Conservation (phyloP, 805 yeast genomes). For the Kuraishia borneana region DNA sequence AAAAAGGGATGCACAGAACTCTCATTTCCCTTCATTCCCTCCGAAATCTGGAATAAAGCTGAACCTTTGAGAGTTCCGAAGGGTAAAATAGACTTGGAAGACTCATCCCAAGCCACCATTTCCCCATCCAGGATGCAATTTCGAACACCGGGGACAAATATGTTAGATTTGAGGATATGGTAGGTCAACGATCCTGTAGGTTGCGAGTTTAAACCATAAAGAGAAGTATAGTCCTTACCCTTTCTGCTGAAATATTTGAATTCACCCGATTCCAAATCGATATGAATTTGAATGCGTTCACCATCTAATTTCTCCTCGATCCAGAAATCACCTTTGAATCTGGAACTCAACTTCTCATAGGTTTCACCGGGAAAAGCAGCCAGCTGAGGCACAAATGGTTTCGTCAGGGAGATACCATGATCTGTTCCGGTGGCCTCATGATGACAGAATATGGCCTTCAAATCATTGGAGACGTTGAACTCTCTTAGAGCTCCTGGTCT, state of each 20-base stretch:
- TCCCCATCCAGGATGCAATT: slow-evolving; percentile 73
- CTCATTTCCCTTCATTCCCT: slow-evolving; percentile 15
- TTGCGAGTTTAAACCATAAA: slow-evolving; percentile 40
- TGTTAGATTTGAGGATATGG: slow-evolving; percentile 19
- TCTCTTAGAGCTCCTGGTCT: slow-evolving; percentile 70
- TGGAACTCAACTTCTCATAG: slow-evolving; percentile 38
- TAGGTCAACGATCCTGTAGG: slow-evolving; percentile 10
- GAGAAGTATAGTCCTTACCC: slow-evolving; percentile 59
- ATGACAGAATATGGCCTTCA: slow-evolving; percentile 40
- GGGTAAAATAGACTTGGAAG: slow-evolving; percentile 46
- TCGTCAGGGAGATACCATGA: slow-evolving; percentile 30
- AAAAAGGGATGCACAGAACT: slow-evolving; percentile 39
- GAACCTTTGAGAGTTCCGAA: slow-evolving; percentile 72
- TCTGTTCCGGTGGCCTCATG: not conserved
- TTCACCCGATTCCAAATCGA: slow-evolving; percentile 28
- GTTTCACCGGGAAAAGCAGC: slow-evolving; percentile 44
- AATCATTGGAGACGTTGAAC: slow-evolving; percentile 51
- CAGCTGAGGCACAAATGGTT: slow-evolving; percentile 68
- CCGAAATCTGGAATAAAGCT: slow-evolving; percentile 40
- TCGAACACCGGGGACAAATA: slow-evolving; percentile 16
- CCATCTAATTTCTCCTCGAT: slow-evolving; percentile 94
- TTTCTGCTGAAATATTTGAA: slow-evolving; percentile 52
- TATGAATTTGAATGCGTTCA: slow-evolving; percentile 75
- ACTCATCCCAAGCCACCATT: slow-evolving; percentile 79
- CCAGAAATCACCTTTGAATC: slow-evolving; percentile 38